phyloP scores from a whole-genome alignment of 2,329 filamentous ascomycete genomes.

The Fusarium austroafricanum region DNA sequence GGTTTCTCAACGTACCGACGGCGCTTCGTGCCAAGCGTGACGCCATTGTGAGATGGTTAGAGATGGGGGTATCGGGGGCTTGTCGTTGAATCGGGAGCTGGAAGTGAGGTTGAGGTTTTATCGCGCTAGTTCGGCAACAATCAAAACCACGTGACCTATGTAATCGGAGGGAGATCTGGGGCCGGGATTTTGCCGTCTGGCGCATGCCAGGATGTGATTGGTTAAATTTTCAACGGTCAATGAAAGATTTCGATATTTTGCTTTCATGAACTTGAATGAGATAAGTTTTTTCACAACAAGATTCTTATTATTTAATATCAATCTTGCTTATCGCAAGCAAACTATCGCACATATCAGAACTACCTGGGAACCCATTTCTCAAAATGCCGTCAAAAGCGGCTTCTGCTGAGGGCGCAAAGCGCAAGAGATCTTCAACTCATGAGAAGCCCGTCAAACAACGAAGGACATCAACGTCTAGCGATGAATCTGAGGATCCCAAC shows the following conservation, averaged over 20 bases:
- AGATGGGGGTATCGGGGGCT: slow-evolving; percentile 63
- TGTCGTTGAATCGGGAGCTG: slow-evolving; percentile 60
- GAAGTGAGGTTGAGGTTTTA: slow-evolving; percentile 64
- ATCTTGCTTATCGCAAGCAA: neutral
- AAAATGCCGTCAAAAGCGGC: slow-evolving; percentile 48
- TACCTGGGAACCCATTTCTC: neutral
- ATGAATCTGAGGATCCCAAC: slow-evolving; percentile 65
- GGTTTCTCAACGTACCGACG: slow-evolving; percentile 76
- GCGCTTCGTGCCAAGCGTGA: slow-evolving; percentile 96
- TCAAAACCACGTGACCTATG: slow-evolving; percentile 52
- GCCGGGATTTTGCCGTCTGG: slow-evolving; percentile 45
- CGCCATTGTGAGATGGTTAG: slow-evolving; percentile 85
- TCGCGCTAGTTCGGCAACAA: slow-evolving; percentile 57
- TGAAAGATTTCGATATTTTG: slow-evolving; percentile 50
- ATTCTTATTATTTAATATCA: neutral
- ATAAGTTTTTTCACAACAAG: slow-evolving; percentile 8
- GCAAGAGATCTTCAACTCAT: slow-evolving; percentile 61
- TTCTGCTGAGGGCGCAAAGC: slow-evolving; percentile 57
- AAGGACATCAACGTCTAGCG: slow-evolving; percentile 61
- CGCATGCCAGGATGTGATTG: slow-evolving; percentile 44
- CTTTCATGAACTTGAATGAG: slow-evolving; percentile 37
- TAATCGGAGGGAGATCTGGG: slow-evolving; percentile 37
- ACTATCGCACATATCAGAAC: neutral
- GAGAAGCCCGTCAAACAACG: slow-evolving; percentile 63
- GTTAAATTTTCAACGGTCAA: slow-evolving; percentile 43